A percentile compares a stretch with the other conserved stretches of the same genome.
These are phyloP conservation scores for Modicella reniformis DNA, from an alignment of 371 early-diverging fungal genomes.

Conservation along the genomic window DNA sequence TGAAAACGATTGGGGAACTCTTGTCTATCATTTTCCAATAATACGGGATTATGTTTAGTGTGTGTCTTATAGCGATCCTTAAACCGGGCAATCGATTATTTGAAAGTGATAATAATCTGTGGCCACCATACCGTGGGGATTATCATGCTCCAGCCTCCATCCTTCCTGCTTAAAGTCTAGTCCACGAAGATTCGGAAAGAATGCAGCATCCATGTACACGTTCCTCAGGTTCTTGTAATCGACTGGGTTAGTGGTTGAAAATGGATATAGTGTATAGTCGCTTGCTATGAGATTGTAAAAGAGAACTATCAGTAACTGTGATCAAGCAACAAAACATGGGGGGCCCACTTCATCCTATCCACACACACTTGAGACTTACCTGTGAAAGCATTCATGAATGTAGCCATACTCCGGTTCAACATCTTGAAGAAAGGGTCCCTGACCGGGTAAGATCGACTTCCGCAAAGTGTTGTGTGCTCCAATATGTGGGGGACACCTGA, in stretches of 20 bases:
- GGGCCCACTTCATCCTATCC: background rate
- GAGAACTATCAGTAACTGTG: background rate
- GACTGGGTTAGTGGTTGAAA: slow-evolving; percentile 86
- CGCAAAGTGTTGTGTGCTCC: slow-evolving; percentile 95
- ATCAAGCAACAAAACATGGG: background rate
- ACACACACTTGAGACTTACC: slow-evolving; percentile 53
- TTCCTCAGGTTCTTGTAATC: slow-evolving; percentile 89
- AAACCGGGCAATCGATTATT: no score
- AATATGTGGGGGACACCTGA: slow-evolving; percentile 95
- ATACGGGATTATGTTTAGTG: background rate
- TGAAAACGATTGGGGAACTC: slow-evolving; percentile 71
- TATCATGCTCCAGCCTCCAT: slow-evolving; percentile 91
- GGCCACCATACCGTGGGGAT: slow-evolving; percentile 71
- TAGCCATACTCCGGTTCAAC: slow-evolving; percentile 94
- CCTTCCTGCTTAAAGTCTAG: slow-evolving; percentile 94
- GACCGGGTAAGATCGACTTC: slow-evolving; percentile 87
- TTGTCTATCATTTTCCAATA: slow-evolving; percentile 49
- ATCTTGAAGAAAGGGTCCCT: slow-evolving; percentile 98
- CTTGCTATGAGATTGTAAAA: slow-evolving; percentile 60
- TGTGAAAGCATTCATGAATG: slow-evolving; percentile 97
- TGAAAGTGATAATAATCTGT: no score
- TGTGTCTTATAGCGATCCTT: background rate
- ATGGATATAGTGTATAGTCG: slow-evolving; percentile 93
- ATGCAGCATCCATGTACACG: slow-evolving; percentile 95
- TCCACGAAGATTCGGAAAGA: slow-evolving; percentile 80